Base-by-base conservation (phyloP, 441 rosid species). In the Populus hybrid region DNA sequence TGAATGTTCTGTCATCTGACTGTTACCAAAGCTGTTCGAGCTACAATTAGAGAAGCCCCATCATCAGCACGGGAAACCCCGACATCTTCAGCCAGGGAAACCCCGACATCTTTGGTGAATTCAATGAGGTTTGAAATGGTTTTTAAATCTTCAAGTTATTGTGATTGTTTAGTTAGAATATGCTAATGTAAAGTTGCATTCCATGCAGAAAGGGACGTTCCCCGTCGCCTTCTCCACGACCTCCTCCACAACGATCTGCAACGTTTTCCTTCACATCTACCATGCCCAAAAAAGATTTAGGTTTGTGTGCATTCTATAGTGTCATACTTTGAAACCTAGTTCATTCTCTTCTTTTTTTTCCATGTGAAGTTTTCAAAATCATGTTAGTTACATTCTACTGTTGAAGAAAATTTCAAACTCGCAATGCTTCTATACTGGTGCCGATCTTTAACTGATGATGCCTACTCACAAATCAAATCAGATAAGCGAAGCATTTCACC, bases 201-300 rank as follows among this genome's bases (percentile, higher is more conserved):
- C 65, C 29, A 42, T 74, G 86, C 89, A 95, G 98, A 65, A 93
- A 82, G 86, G 90, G 92, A 53, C 85, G 82, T 63, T 88, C 96
- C 36, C 92, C 88, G n/a, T n/a, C n/a, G n/a, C n/a, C n/a, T n/a
- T n/a, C n/a, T 35, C 82, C 92, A 73, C 84, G 80, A 64, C 88
- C 81, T 79, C 98, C 83, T 77, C 97, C 89, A 29, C 93, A 89
- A 40, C 84, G 88, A 72, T 87, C 93, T 72, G 88, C 89, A 75
- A 90, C 92, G 4, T 95, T 92, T 86, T 91, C 98, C 64, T 95
- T 92, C 78, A 87, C 93, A 64, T 80, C 94, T 71, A 87, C 89
- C 50, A 72, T 79, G 71, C 89, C 89, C 1, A 88, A 83, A 73
- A 91, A 88, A 75, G 94, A 88, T 69, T 80, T 78, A 84, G 96